A percentile compares a stretch with the other conserved stretches of the same genome.
These are phyloP conservation scores for Papiliotrema terrestris DNA, from an alignment of 1,284 basidiomycete species.

Conservation along the genomic window DNA sequence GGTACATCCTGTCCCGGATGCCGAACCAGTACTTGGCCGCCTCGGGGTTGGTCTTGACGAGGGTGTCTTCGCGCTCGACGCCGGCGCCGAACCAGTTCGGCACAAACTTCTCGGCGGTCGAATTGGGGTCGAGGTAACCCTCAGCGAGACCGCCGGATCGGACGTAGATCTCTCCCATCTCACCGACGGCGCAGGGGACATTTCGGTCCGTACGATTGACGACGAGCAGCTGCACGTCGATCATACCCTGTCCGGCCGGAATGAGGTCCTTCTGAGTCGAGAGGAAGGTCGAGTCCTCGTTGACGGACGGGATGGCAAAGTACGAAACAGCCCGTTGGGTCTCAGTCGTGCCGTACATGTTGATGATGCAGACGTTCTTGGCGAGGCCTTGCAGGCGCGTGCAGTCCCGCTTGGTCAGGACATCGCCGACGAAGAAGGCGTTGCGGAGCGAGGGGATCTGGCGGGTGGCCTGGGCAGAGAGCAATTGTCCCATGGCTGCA, in stretches of 20 bases:
- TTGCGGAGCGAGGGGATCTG: constrained; percentile 82
- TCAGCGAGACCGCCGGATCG: constrained; percentile 94
- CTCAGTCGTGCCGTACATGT: constrained; percentile 99
- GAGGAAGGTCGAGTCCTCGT: constrained; percentile 82
- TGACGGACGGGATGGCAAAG: constrained; percentile 85
- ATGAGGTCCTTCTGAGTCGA: constrained; percentile 96
- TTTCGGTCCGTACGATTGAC: constrained; percentile 90
- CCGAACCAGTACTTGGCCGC: constrained; percentile 82
- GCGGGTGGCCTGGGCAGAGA: constrained; percentile 89
- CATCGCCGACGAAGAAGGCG: constrained; percentile 99
- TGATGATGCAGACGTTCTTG: constrained; percentile 88
- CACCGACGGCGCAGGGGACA: constrained; percentile 88
- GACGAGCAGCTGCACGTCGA: constrained; percentile 94
- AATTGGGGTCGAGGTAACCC: constrained; percentile 83
- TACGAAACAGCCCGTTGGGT: constrained; percentile 99
- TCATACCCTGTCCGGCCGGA: constrained; percentile 96
- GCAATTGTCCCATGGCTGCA: constrained; percentile 92
- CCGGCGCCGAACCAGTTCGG: constrained; percentile 78
- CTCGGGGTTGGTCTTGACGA: constrained; percentile 62
- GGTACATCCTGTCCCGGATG: constrained; percentile 97
- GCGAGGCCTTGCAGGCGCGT: constrained; percentile 91
- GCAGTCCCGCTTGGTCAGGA: constrained; percentile 97
- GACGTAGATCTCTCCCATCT: constrained; percentile 98
- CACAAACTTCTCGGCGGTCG: constrained; percentile 88
- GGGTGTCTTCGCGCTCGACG: constrained; percentile 63